Evolutionary conservation across 352 stramenopile species (phyloP).

Genomic region (Phytopythium boreale): DNA sequence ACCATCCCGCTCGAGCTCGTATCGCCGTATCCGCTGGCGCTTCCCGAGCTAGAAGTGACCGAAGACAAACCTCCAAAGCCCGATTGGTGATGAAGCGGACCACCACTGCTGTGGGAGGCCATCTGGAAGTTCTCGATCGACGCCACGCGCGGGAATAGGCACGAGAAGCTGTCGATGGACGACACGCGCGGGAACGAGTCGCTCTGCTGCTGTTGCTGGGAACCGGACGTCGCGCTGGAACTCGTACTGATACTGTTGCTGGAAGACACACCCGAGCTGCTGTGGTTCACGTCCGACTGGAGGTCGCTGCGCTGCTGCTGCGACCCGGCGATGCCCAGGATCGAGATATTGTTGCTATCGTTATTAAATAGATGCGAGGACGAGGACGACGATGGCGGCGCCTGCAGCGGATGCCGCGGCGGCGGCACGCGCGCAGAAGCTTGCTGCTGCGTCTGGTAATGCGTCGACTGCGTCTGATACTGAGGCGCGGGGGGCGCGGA

Average conservation of each 20-base stretch:
- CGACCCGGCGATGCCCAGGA: slow-evolving; percentile 33
- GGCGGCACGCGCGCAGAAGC: slow-evolving; percentile 19
- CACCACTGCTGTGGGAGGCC: slow-evolving; percentile 8
- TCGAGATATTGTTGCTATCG: slow-evolving; percentile 32
- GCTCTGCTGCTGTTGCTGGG: slow-evolving; percentile 7
- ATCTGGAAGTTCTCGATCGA: slow-evolving; percentile 81
- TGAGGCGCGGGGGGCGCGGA: background rate
- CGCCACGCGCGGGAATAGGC: slow-evolving; percentile 75
- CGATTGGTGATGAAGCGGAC: slow-evolving; percentile 6
- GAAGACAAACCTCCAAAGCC: slow-evolving; percentile 8
- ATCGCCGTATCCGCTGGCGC: slow-evolving; percentile 24
- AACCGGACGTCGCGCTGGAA: background rate
- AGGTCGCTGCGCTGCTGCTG: slow-evolving; percentile 19
- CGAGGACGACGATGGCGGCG: slow-evolving; percentile 12
- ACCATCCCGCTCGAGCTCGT: slow-evolving; percentile 32
- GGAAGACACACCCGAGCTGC: background rate
- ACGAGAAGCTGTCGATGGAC: slow-evolving; percentile 85
- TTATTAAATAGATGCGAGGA: slow-evolving; percentile 35
- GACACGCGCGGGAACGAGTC: slow-evolving; percentile 68
- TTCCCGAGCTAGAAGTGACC: slow-evolving; percentile 7
- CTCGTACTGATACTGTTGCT: slow-evolving; percentile 5
- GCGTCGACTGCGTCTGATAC: slow-evolving; percentile 7
- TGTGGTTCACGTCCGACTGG: slow-evolving; percentile 3
- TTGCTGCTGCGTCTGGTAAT: slow-evolving; percentile 14
- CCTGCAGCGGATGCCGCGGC: slow-evolving; percentile 23